These are phyloP conservation scores for Salvia hispanica DNA, from an alignment of 257 asterid genomes.

Conservation along the genomic window DNA sequence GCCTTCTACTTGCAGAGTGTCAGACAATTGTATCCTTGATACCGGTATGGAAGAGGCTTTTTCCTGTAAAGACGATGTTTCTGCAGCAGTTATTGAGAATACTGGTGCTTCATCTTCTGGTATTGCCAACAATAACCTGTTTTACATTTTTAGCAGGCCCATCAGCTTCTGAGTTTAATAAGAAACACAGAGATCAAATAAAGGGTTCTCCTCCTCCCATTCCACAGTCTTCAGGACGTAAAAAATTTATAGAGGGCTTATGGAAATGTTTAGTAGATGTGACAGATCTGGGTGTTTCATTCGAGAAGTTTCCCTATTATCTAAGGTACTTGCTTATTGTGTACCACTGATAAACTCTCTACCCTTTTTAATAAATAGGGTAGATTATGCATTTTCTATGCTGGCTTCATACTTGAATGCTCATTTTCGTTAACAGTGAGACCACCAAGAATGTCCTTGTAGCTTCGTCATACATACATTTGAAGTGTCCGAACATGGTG, in stretches of 20 bases:
- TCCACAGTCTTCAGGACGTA: constrained; percentile 56
- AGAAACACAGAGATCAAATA: constrained; percentile 34
- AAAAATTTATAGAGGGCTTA: constrained; percentile 64
- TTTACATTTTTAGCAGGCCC: constrained; percentile 49
- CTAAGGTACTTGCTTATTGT: constrained; percentile 44
- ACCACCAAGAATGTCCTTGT: constrained; percentile 75
- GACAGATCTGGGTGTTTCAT: constrained; percentile 56
- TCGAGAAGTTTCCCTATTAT: constrained; percentile 83
- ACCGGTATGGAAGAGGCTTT: constrained; percentile 62
- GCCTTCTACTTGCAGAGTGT: constrained; percentile 56
- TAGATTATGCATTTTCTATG: background rate
- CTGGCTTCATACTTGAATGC: constrained; percentile 10
- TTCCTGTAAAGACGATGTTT: constrained; percentile 46
- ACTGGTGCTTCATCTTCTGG: constrained; percentile 44
- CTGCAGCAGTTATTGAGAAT: constrained; percentile 42
- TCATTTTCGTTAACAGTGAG: constrained; percentile 54
- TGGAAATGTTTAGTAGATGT: constrained; percentile 60
- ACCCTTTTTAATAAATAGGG: too few species aligned
- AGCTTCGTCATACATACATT: constrained; percentile 69
- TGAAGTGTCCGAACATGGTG: constrained; percentile 54
- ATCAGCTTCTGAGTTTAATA: background rate
- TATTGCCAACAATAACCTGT: constrained; percentile 48
- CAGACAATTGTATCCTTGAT: constrained; percentile 49
- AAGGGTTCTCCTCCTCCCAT: constrained; percentile 52
- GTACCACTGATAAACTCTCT: background rate